These are phyloP conservation scores for Fusarium haematococcum DNA, from an alignment of 2,329 filamentous ascomycete genomes.

Conservation along the genomic window DNA sequence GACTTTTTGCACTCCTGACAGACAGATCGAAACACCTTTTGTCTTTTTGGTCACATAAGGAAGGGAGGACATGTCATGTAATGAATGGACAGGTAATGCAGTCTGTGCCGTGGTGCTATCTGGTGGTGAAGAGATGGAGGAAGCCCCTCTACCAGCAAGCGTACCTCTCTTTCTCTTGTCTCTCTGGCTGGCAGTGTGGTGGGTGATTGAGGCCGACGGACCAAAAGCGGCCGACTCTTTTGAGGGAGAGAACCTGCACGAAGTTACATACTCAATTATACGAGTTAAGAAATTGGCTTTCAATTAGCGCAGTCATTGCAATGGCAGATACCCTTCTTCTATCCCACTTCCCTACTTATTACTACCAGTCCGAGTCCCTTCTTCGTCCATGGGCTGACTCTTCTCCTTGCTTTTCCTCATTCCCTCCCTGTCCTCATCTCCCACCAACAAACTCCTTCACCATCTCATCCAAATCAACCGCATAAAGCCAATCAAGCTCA, in stretches of 20 bases:
- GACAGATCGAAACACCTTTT: background rate
- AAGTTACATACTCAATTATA: background rate
- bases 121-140: background rate
- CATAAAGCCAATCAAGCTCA: constrained; percentile 59
- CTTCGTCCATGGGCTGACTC: background rate
- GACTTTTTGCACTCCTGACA: background rate
- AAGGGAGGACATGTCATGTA: background rate
- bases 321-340: background rate
- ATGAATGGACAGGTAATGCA: background rate
- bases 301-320: background rate
- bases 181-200: background rate
- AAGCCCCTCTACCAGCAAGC: background rate
- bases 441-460: constrained; percentile 40
- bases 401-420: background rate
- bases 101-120: background rate
- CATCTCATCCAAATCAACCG: constrained; percentile 51
- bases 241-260: background rate
- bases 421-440: background rate
- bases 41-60: background rate
- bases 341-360: background rate
- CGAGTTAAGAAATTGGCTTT: background rate
- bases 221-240: background rate
- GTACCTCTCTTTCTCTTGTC: background rate
- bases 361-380: background rate
- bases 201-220: background rate